Evolutionary conservation across 257 asterid genomes (phyloP), one percentile per base, ranked within the genome.

Genomic region (Ophiorrhiza pumila): DNA sequence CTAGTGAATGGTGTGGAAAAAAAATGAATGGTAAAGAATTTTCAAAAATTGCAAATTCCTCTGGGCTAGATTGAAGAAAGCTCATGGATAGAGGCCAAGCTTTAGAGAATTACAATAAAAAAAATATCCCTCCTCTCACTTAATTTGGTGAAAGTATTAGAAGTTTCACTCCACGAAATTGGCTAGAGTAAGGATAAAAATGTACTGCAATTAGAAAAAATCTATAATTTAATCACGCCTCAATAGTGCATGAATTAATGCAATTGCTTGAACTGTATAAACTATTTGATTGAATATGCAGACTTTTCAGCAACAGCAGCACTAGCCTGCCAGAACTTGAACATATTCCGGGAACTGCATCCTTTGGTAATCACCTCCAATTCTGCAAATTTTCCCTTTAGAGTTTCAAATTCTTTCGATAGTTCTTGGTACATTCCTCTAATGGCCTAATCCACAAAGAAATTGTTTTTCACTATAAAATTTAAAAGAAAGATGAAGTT

Each of bases 311-410:
- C 61, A 31, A 50, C 61, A 57, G 37, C 23, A 43, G 64, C 15
- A 68, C n/a, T 53, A 17, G 42, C 55, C 34, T 55, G 60, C 70
- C 74, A 59, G 47, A 3, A 5, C 50, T 14, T 57, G 63, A 46
- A 68, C 35, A 47, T 8, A 25, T 58, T 68, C 43, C 4, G 4
- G 63, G 23, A 42, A 1, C 60, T 59, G 5, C 42, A 45, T 25
- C 72, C 69, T 41, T 10, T 56, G 11, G 73, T 55, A 45, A 58
- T 57, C 39, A 15, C 55, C 70, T 75, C 69, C 27, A 68, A 31
- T 47, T 43, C 70, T 57, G 55, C 63, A 42, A 73, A 49, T 46
- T 41, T 73, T 12, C 41, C 7, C 31, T 73, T 64, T 49, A 68
- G 41, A 57, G 8, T 23, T 29, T 66, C 79, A 73, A 62, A 20